Percentiles rank a stretch among this genome's conserved stretches.
phyloP scores from a whole-genome alignment of 2,329 filamentous ascomycete genomes.

The Scorias spongiosa region DNA sequence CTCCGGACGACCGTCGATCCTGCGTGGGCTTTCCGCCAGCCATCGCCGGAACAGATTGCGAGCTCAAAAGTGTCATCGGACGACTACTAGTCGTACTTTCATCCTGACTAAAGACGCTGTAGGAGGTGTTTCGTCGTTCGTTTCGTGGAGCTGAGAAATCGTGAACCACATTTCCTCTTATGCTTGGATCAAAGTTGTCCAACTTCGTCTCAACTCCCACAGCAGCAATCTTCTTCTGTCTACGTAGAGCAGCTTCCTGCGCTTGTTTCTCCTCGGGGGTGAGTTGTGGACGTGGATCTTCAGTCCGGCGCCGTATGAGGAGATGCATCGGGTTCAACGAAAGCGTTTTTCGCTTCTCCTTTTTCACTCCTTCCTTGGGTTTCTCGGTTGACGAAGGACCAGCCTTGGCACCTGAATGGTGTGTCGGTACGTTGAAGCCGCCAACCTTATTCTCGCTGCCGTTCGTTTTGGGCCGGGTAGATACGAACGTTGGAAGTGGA shows the following conservation, averaged over 20 bases:
- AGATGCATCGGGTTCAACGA: constrained; percentile 47
- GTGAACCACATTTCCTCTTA: constrained; percentile 47
- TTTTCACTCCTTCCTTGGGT: constrained; percentile 31
- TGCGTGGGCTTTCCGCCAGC: background rate
- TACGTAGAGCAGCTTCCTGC: constrained; percentile 28
- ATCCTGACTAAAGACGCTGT: background rate
- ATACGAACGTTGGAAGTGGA: constrained; percentile 19
- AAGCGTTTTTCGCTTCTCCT: constrained; percentile 25
- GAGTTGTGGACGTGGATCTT: constrained; percentile 11
- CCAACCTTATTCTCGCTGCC: constrained; percentile 17
- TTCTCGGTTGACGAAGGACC: constrained; percentile 7
- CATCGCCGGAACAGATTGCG: background rate
- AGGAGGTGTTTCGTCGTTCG: constrained; percentile 20
- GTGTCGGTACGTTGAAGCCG: constrained; percentile 20
- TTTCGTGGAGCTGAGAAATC: constrained; percentile 48
- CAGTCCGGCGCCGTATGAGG: constrained; percentile 41
- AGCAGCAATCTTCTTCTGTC: constrained; percentile 35
- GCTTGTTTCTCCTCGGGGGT: constrained; percentile 10
- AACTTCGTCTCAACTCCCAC: constrained; percentile 35
- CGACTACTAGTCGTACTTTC: background rate
- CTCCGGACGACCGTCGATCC: background rate
- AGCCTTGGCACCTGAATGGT: constrained; percentile 7
- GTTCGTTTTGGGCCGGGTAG: constrained; percentile 16
- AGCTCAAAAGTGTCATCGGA: constrained; percentile 1
- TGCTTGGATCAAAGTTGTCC: constrained; percentile 48